Percentiles rank a stretch among this genome's conserved stretches.
These are phyloP conservation scores for Candida quercuum DNA, from an alignment of 805 yeast genomes.

Conservation along the genomic window DNA sequence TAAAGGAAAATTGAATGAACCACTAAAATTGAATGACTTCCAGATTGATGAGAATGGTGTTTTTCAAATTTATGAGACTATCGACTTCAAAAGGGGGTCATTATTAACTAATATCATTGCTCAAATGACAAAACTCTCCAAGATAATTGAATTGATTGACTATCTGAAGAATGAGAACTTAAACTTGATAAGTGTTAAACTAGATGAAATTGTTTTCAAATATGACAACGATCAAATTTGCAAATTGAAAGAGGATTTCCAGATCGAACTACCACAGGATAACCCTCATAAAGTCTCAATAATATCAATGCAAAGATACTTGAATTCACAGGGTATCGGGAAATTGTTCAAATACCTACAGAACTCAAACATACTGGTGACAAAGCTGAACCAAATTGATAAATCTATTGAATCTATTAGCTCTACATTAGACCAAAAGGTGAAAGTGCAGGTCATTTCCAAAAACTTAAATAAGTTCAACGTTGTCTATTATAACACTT, in stretches of 20 bases:
- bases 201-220: conserved; percentile 22
- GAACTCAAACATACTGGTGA: conserved; percentile 15
- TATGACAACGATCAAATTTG: conserved; percentile 20
- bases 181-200: conserved; percentile 18
- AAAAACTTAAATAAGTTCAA: conserved; percentile 15
- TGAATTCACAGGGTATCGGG: conserved; percentile 18
- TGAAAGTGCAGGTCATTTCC: conserved; percentile 12
- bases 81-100: conserved; percentile 13
- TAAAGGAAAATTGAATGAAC: conserved; percentile 27
- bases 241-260: conserved; percentile 16
- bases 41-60: conserved; percentile 14
- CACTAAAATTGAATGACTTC: conserved; percentile 15
- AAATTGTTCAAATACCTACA: conserved; percentile 17
- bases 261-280: conserved; percentile 17
- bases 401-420: not conserved
- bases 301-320: conserved; percentile 16
- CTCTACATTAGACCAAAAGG: not conserved
- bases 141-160: conserved; percentile 20
- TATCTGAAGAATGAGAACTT: conserved; percentile 17
- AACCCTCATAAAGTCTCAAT: conserved; percentile 23
- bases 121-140: conserved; percentile 18
- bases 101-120: conserved; percentile 12
- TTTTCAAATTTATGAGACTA: conserved; percentile 15
- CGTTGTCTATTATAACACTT: conserved; percentile 14
- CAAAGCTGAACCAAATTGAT: conserved; percentile 13